Conservation (phyloP, 1,139 yeast species). For the Candida tunisiensis region DNA sequence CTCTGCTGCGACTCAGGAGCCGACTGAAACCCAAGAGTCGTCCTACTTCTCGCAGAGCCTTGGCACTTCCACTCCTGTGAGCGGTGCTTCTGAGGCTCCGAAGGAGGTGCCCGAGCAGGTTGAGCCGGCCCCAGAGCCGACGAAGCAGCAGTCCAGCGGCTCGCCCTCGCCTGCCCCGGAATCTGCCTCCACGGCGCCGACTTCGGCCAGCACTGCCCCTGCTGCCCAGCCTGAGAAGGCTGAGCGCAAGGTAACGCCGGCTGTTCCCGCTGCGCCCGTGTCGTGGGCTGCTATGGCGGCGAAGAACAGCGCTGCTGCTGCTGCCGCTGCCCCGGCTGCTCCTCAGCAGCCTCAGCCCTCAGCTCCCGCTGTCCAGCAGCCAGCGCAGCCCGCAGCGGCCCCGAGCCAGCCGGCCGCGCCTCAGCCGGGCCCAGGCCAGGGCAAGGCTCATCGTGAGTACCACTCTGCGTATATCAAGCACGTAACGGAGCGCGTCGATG, state of each 20-base stretch:
- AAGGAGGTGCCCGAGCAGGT: not conserved
- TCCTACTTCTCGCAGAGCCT: too few species aligned
- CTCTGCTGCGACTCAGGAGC: slow-evolving; percentile 3
- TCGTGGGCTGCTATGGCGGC: slow-evolving; percentile 16
- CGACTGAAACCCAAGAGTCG: slow-evolving; percentile 4
- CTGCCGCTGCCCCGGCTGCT: slow-evolving; percentile 1
- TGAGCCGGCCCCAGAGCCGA: not conserved
- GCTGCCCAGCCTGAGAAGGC: slow-evolving; percentile 3
- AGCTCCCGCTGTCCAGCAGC: slow-evolving; percentile 1
- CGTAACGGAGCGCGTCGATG: slow-evolving; percentile 15
- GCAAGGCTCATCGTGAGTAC: slow-evolving; percentile 7
- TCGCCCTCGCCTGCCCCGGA: slow-evolving; percentile 3
- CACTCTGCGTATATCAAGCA: slow-evolving; percentile 23
- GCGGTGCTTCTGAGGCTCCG: too few species aligned
- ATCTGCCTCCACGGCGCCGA: too few species aligned
- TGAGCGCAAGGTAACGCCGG: slow-evolving; percentile 1
- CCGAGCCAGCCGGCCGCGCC: slow-evolving; percentile 1
- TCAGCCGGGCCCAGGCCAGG: slow-evolving; percentile 1
- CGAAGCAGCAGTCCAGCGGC: not conserved
- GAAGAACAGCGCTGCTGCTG: slow-evolving; percentile 2
- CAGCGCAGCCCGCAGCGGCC: slow-evolving; percentile 1
- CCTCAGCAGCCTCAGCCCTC: slow-evolving; percentile 1
- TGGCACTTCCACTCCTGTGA: too few species aligned
- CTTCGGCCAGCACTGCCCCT: slow-evolving; percentile 1
- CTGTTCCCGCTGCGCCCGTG: slow-evolving; percentile 5